phyloP scores from a whole-genome alignment of 2,329 filamentous ascomycete species.

The Colletotrichum sp. region DNA sequence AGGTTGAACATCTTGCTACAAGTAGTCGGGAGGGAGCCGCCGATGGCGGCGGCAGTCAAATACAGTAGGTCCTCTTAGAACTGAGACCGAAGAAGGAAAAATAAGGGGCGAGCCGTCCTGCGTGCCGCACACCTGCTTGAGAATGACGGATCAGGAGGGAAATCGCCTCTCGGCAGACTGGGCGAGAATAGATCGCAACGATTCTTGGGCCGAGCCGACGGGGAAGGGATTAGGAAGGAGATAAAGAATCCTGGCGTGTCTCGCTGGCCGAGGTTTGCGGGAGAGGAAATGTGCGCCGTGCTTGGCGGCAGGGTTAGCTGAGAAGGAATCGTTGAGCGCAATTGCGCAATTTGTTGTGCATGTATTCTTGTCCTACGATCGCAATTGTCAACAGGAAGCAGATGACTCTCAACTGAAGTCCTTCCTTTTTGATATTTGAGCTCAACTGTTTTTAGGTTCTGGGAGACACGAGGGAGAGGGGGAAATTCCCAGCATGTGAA shows the following conservation, averaged over 20 bases:
- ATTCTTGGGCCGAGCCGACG: background rate
- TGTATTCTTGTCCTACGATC: background rate
- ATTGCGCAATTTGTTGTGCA: background rate
- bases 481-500: background rate
- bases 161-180: background rate
- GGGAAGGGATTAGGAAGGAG: slow-evolving; percentile 6
- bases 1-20: background rate
- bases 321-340: background rate
- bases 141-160: background rate
- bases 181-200: background rate
- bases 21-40: background rate
- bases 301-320: background rate
- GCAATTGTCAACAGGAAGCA: background rate
- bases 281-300: background rate
- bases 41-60: background rate
- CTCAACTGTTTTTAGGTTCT: background rate
- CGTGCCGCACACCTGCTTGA: background rate
- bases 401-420: background rate
- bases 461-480: background rate
- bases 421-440: background rate
- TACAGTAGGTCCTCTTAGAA: background rate
- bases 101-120: background rate
- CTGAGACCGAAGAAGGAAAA: background rate
- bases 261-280: background rate
- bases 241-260: background rate